These are phyloP conservation scores for Aaosphaeria arxii DNA, from an alignment of 2,329 filamentous ascomycete species.

Conservation along the genomic window DNA sequence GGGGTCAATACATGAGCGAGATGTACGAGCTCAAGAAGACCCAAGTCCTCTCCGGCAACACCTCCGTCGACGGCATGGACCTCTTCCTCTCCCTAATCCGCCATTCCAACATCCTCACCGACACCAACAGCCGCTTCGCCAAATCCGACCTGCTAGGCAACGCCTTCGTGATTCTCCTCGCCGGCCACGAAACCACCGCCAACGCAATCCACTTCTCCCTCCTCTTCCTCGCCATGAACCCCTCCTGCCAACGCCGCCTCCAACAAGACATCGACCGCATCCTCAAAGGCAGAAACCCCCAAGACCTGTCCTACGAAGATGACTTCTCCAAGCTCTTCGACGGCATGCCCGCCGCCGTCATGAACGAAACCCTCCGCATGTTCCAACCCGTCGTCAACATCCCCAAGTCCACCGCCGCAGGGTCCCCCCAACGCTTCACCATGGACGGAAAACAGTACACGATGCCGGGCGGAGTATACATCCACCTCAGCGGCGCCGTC, in stretches of 20 bases:
- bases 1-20: slow-evolving; percentile 67
- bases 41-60: slow-evolving; percentile 36
- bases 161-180: slow-evolving; percentile 61
- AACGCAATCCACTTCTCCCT: slow-evolving; percentile 71
- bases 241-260: slow-evolving; percentile 60
- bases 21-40: slow-evolving; percentile 61
- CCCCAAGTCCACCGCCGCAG: slow-evolving; percentile 59
- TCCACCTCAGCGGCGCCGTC: slow-evolving; percentile 55
- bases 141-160: slow-evolving; percentile 67
- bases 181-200: slow-evolving; percentile 79
- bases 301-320: slow-evolving; percentile 68
- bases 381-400: slow-evolving; percentile 70
- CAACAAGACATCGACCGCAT: slow-evolving; percentile 68
- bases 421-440: slow-evolving; percentile 53
- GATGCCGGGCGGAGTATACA: slow-evolving; percentile 55
- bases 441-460: slow-evolving; percentile 58
- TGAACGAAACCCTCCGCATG: slow-evolving; percentile 75
- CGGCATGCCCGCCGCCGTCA: slow-evolving; percentile 68
- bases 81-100: slow-evolving; percentile 49
- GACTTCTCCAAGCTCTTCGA: slow-evolving; percentile 64
- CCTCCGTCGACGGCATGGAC: slow-evolving; percentile 49
- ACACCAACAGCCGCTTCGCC: slow-evolving; percentile 26
- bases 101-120: slow-evolving; percentile 30
- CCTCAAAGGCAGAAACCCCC: slow-evolving; percentile 56
- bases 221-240: slow-evolving; percentile 65